Conservation (phyloP, 2,329 filamentous ascomycete genomes). For the Simplicillium sp. region DNA sequence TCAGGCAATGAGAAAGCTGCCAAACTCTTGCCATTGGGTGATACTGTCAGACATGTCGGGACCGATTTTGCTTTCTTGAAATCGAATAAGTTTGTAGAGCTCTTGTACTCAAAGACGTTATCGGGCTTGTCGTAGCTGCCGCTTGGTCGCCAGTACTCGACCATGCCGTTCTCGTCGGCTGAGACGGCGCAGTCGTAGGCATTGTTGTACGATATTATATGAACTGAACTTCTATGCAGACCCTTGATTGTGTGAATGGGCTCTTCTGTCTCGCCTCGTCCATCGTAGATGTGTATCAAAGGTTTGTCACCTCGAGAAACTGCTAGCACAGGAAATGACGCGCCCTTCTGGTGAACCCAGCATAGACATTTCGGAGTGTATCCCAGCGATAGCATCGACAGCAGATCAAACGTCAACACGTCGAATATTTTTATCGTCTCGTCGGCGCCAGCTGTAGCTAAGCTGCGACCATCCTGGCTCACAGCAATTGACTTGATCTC, state of each 20-base stretch:
- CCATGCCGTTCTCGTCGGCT: conserved; percentile 80
- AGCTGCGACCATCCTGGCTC: conserved; percentile 85
- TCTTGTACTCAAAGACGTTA: conserved; percentile 88
- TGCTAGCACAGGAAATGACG: conserved; percentile 79
- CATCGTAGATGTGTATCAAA: conserved; percentile 77
- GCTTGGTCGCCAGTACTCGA: conserved; percentile 89
- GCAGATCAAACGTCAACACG: conserved; percentile 77
- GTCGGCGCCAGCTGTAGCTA: conserved; percentile 77
- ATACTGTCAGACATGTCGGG: conserved; percentile 74
- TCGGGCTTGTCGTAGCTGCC: conserved; percentile 82
- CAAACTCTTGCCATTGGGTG: conserved; percentile 77
- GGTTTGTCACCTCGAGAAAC: conserved; percentile 68
- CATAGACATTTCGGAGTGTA: conserved; percentile 72
- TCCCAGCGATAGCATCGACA: conserved; percentile 72
- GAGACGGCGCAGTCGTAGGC: conserved; percentile 85
- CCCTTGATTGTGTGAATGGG: conserved; percentile 69
- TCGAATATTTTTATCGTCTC: conserved; percentile 74
- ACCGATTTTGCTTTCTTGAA: conserved; percentile 93
- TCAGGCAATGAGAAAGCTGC: conserved; percentile 88
- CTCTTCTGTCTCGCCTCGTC: conserved; percentile 67
- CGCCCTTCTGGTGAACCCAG: conserved; percentile 83
- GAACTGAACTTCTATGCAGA: conserved; percentile 74
- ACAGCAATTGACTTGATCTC: conserved; percentile 77
- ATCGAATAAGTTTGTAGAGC: conserved; percentile 86
- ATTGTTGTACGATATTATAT: conserved; percentile 83